Evolutionary conservation across 1,139 yeast species (phyloP).

Genomic region (Pichia sp.): DNA sequence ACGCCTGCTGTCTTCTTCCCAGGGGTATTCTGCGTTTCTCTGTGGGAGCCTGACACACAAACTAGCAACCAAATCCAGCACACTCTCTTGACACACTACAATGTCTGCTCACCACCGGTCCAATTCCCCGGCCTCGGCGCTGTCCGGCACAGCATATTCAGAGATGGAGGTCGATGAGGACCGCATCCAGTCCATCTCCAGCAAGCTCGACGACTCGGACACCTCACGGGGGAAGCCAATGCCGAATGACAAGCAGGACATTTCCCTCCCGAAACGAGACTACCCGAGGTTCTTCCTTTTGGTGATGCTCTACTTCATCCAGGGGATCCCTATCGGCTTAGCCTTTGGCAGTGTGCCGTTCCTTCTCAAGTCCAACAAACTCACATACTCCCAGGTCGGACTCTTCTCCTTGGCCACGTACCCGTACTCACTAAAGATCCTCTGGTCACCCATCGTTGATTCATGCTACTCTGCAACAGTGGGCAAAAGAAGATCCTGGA

Average conservation of each 20-base stretch:
- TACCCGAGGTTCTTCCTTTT: slow-evolving; percentile 69
- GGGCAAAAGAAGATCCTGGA: slow-evolving; percentile 92
- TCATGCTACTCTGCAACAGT: slow-evolving; percentile 62
- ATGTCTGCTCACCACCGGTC: slow-evolving; percentile 13
- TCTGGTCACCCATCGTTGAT: slow-evolving; percentile 97
- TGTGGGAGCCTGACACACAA: too few relatives aligned
- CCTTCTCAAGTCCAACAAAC: slow-evolving; percentile 60
- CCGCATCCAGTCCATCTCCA: slow-evolving; percentile 7
- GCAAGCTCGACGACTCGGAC: background rate
- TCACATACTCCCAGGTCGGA: slow-evolving; percentile 89
- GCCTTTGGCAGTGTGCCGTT: slow-evolving; percentile 97
- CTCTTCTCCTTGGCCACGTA: slow-evolving; percentile 87
- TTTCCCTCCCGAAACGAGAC: slow-evolving; percentile 41
- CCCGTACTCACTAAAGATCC: slow-evolving; percentile 84
- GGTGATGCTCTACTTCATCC: slow-evolving; percentile 70
- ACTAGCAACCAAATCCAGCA: background rate
- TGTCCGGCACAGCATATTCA: slow-evolving; percentile 1
- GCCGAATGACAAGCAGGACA: background rate
- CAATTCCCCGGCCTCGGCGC: background rate
- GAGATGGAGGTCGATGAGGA: slow-evolving; percentile 13
- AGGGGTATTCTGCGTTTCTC: too few relatives aligned
- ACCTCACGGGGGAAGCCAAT: background rate
- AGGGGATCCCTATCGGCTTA: slow-evolving; percentile 93
- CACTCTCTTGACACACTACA: background rate
- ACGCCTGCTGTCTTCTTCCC: too few relatives aligned